Base-by-base conservation (phyloP, 345 rosid genomes). In the Eutrema japonicum region DNA sequence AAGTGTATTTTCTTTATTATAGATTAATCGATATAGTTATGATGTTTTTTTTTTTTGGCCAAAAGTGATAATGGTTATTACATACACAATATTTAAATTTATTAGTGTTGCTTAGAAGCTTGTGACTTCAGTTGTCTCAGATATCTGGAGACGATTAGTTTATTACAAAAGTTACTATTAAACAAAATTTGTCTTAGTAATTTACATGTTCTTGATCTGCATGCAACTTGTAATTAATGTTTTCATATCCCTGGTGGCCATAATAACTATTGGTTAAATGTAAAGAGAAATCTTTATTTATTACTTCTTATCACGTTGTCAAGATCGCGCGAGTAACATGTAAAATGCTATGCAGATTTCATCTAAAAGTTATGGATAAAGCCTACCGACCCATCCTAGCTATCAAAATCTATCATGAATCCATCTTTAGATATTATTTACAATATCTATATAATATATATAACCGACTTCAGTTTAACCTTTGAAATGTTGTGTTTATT, bases 181-280 rank as follows among this genome's bases (percentile, higher is more conserved):
- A 75, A 68, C 32, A 68, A 76, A 46, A 12, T 3, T 7, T 8
- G 58, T 76, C 50, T 37, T 16, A 42, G 65, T 36, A 54, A 36
- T 37, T 64, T 64, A 71, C 75, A 70, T 76, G 80, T 70, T 70
- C 71, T 64, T 56, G 71, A 70, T 76, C 71, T 70, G 71, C 71
- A 70, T 70, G 80, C 71, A 70, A 70, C 66, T 64, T 76, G 71
- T 49, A 38, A 22, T 54, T 69, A 10, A 30, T 48, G 38, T 64
- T 70, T 6, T 11, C 56, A 36, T 50, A 49, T 45, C 27, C 64
- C 63, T 60, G 41, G 55, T 37, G 60, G 58, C 56, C 22, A 10
- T 32, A 30, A 54, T 61, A 50, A 36, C 36, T 54, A 54, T 55
- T 70, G 47, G 14, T 47, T 22, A 51, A 36, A 7, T 42, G 29